These are phyloP conservation scores for Neohortaea acidophila DNA, from an alignment of 495 filamentous ascomycete species.

Conservation along the genomic window DNA sequence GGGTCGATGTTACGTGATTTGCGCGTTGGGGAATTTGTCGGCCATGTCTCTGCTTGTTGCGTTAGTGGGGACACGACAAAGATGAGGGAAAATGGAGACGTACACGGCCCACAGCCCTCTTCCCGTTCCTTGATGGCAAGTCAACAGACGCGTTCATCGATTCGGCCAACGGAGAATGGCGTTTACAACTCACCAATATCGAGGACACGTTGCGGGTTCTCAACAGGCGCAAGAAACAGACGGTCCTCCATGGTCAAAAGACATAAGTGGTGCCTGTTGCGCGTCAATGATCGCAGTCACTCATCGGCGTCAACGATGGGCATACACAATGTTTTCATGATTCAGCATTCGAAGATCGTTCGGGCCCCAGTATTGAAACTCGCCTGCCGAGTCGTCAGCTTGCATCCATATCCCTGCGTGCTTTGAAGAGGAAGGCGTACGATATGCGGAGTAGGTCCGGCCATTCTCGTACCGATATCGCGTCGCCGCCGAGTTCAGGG, in stretches of 20 bases:
- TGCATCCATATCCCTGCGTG: background rate
- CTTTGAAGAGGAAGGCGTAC: background rate
- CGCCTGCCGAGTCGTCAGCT: background rate
- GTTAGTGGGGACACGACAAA: too few species aligned
- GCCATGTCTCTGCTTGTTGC: too few species aligned
- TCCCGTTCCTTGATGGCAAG: background rate
- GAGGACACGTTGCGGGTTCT: conserved; percentile 20
- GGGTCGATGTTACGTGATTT: too few species aligned
- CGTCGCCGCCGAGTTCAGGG: conserved; percentile 3
- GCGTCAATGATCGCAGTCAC: background rate
- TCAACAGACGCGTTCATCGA: background rate
- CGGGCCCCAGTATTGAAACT: conserved; percentile 8
- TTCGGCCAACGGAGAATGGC: background rate
- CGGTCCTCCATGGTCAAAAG: conserved; percentile 21
- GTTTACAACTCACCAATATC: conserved; percentile 20
- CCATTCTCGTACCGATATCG: conserved; percentile 22
- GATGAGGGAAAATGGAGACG: background rate
- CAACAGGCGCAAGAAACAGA: conserved; percentile 21
- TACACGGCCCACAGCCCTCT: background rate
- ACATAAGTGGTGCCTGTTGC: conserved; percentile 20
- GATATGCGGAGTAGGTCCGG: conserved; percentile 16
- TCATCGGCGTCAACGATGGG: background rate
- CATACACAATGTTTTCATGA: conserved; percentile 4
- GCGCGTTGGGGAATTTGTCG: too few species aligned
- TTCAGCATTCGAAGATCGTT: conserved; percentile 1